Percentiles rank a stretch among this genome's conserved stretches.
These are phyloP conservation scores for Lasiodiplodia sp. DNA, from an alignment of 2,329 filamentous ascomycete genomes.

Conservation along the genomic window DNA sequence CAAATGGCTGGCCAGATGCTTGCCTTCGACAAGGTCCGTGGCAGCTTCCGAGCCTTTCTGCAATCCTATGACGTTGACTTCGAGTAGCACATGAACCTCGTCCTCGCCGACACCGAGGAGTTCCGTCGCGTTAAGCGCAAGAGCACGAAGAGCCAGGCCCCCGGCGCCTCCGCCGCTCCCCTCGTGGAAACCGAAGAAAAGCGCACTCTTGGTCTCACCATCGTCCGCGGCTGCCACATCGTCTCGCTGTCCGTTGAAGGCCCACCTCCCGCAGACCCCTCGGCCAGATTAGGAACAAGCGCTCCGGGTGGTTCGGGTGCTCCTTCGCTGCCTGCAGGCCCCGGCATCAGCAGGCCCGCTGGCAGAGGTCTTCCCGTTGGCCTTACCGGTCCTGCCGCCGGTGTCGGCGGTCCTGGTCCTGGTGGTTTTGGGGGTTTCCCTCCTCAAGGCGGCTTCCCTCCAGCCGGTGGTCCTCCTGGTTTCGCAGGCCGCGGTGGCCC, in stretches of 20 bases:
- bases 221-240: constrained; percentile 92
- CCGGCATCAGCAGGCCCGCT: constrained; percentile 89
- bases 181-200: constrained; percentile 93
- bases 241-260: constrained; percentile 95
- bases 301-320: constrained; percentile 73
- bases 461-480: constrained; percentile 40
- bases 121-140: constrained; percentile 91
- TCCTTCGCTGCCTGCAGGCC: constrained; percentile 72
- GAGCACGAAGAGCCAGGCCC: constrained; percentile 74
- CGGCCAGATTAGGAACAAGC: constrained; percentile 82
- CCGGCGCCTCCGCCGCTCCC: constrained; percentile 66
- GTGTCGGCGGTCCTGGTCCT: constrained; percentile 81
- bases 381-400: constrained; percentile 86
- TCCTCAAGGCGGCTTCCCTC: constrained; percentile 62
- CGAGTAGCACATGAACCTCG: constrained; percentile 94
- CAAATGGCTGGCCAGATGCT: constrained; percentile 99
- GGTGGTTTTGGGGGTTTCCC: constrained; percentile 61
- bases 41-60: constrained; percentile 1
- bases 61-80: neutral
- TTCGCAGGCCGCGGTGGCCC: constrained; percentile 44
- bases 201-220: constrained; percentile 92
- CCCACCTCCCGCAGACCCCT: constrained; percentile 91
- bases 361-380: constrained; percentile 85
- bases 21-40: constrained; percentile 89
- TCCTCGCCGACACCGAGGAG: constrained; percentile 97